Evolutionary conservation across 139 green algal genomes (phyloP), one percentile per base, ranked within the genome.

Genomic region (Chlorella sorokiniana): DNA sequence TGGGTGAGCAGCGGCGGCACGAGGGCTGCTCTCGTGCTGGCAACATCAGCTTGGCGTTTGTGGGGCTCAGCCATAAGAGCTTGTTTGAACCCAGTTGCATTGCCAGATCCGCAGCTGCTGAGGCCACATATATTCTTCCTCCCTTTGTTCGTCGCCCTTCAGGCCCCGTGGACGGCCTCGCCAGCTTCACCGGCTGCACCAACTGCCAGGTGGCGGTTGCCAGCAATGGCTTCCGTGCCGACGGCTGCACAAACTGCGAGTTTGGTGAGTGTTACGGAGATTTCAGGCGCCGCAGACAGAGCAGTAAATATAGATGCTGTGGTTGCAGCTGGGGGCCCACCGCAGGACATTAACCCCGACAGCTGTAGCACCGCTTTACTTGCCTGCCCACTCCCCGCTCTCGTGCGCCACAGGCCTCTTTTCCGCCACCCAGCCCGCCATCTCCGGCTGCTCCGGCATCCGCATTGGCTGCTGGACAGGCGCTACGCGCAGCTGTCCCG

Each of bases 381-480:
- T n/a, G 25, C 35, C 4, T 4, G 20, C 33, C 16, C 16, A 10
- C 27, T 16, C 14, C 8, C 31, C 37, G 1, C 35, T 25, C 35
- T 27, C 69, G 10, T 54, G 44, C 48, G 35, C 10, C 9, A 51
- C 86, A 93, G 88, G 82, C 27, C 79, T 95, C 6, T 95, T 93
- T 84, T 91, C 86, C 68, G 81, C 87, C 29, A 92, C 89, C 0
- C 77, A 89, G 81, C 91, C 91, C 48, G 85, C 80, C 42, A 79
- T 95, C n/a, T 68, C 83, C 41, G 81, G 63, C 37, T 90, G 62
- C 71, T 68, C 64, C 9, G 52, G 51, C 37, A 84, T 94, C 51
- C 72, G 59, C 9, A 85, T 95, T 61, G 77, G 62, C 52, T 90
- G 80, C 84, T 95, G 91, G 91, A 82, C 81, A 22, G 90, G 89